Conservation (phyloP, 495 filamentous ascomycete species). For the Neurospora discreta region DNA sequence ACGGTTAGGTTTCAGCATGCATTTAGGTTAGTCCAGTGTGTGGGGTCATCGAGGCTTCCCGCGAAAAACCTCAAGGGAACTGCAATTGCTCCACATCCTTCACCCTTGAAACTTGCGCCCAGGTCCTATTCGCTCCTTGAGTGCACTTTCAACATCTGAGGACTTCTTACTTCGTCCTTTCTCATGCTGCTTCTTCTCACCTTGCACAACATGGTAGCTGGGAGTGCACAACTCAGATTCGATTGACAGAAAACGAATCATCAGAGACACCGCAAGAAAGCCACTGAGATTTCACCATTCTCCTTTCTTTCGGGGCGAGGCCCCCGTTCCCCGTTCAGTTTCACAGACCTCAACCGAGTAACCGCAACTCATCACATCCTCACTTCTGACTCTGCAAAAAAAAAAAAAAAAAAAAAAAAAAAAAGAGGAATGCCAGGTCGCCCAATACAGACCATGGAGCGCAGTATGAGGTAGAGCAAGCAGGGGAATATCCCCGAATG, state of each 20-base stretch:
- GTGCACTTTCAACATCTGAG: not conserved
- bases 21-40: not conserved
- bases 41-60: not conserved
- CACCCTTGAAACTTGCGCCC: not conserved
- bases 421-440: not conserved
- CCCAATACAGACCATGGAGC: not conserved
- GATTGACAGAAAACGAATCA: not conserved
- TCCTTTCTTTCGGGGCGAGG: not conserved
- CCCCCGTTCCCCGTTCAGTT: not conserved
- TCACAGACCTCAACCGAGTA: not conserved
- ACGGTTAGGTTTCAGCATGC: not conserved
- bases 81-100: not conserved
- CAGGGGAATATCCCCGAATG: not conserved
- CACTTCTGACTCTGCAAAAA: not conserved
- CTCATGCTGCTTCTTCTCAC: not conserved
- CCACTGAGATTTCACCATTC: not conserved
- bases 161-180: not conserved
- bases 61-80: not conserved
- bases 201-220: not conserved
- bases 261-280: not conserved
- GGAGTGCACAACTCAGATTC: not conserved
- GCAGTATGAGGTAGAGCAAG: not conserved
- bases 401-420: not conserved
- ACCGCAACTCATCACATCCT: not conserved
- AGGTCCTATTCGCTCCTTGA: not conserved